Evolutionary conservation across 2,329 filamentous ascomycete species (phyloP), one percentile per base, ranked within the genome.

Genomic region (Alternaria ethzedia): DNA sequence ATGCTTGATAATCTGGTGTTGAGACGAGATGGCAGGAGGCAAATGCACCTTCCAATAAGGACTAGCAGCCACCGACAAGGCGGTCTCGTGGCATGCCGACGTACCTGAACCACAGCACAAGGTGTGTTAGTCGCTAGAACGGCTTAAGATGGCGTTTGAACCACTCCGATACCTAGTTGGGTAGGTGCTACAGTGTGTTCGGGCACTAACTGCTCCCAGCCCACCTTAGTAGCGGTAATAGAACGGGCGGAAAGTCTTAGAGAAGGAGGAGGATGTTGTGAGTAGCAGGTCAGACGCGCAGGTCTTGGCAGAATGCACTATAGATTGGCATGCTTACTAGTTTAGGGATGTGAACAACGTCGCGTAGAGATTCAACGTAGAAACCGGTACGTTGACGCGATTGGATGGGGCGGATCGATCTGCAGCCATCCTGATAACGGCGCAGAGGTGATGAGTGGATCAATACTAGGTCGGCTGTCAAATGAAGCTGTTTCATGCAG

Each of bases 281-380:
- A 56, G 64, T 58, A 67, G 64, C 69, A 59, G 56, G 63, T 70
- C 65, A 71, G 59, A 61, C 61, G 68, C 55, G 54, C 49, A 52
- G 17, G 21, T 60, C 74, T 77, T 77, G 74, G 75, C 74, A 69
- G 64, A 55, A 70, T 61, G 75, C 72, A 68, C 49, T 61, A 63
- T 58, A 77, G 68, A 76, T 76, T 75, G 70, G 68, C 55, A 30
- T 66, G 65, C 74, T 78, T 78, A 76, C 75, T 73, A 58, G 58
- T 68, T 71, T 75, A 75, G 73, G 74, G 70, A 74, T 76, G 67
- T 74, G 68, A 57, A 65, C 65, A 71, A 65, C 43, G 52, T 63
- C 56, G 61, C 52, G 57, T 59, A 59, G 60, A 63, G 52, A 57
- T 54, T 70, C 60, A 67, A 64, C 52, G 51, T 69, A 61, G 57